A percentile compares a stretch with the other conserved stretches of the same genome.
phyloP scores from a whole-genome alignment of 148 eudicot species.

The Amaranthus hypochondriacus region DNA sequence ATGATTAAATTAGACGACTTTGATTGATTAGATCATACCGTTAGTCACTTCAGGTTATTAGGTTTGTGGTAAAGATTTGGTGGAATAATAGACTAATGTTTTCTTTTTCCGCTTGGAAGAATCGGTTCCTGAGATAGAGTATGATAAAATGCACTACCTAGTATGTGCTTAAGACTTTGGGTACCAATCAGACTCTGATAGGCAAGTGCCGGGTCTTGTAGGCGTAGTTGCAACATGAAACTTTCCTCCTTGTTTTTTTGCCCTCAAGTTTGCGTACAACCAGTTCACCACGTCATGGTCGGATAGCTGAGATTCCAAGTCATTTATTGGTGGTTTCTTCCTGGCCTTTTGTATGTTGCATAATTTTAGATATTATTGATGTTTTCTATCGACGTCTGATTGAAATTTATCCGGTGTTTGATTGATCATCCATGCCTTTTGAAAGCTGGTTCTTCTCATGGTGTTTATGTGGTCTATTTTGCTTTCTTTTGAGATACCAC shows the following conservation, averaged over 20 bases:
- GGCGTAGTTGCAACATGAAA: background rate
- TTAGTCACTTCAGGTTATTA: conserved; percentile 1
- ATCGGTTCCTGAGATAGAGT: conserved; percentile 6
- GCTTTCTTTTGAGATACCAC: conserved; percentile 15
- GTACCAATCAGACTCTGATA: no score
- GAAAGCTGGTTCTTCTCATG: conserved; percentile 8
- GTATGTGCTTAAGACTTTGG: no score
- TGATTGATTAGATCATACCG: conserved; percentile 8
- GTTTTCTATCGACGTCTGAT: background rate
- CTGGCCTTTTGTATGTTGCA: background rate
- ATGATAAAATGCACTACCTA: background rate
- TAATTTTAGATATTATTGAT: conserved; percentile 3
- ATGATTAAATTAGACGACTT: conserved; percentile 9
- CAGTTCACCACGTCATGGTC: background rate
- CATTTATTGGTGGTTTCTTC: conserved; percentile 18
- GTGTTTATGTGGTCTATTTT: conserved; percentile 28
- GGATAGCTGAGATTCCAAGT: background rate
- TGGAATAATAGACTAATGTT: conserved; percentile 5
- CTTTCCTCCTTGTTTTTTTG: background rate
- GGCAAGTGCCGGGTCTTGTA: background rate
- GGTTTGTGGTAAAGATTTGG: conserved; percentile 10
- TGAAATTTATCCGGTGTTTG: background rate
- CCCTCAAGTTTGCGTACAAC: no score
- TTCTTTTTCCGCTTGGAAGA: conserved; percentile 10
- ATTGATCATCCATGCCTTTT: background rate